Percentiles rank a stretch among this genome's conserved stretches.
These are phyloP conservation scores for Biscutella auriculata DNA, from an alignment of 441 rosid species.

Conservation along the genomic window DNA sequence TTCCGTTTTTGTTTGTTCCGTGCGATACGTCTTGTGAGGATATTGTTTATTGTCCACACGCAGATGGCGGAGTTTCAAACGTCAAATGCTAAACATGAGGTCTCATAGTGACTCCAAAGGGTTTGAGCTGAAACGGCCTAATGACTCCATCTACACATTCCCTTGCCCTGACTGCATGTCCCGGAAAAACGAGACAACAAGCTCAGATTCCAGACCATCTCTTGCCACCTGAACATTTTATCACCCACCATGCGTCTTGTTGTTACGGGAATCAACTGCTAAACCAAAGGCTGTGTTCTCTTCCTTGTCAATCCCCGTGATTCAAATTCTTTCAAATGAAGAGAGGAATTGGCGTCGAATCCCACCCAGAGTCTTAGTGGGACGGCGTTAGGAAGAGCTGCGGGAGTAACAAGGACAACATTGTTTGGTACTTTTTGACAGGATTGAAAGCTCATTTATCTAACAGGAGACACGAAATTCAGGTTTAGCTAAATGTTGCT, in stretches of 20 bases:
- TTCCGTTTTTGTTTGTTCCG: too few relatives aligned
- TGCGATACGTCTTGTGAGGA: too few relatives aligned
- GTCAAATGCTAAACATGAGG: conserved; percentile 84
- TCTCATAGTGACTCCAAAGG: conserved; percentile 93
- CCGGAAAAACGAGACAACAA: conserved; percentile 47
- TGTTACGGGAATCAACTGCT: too few relatives aligned
- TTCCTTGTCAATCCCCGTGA: conserved; percentile 23
- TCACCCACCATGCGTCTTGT: too few relatives aligned
- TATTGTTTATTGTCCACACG: too few relatives aligned
- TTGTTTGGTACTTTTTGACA: conserved; percentile 24
- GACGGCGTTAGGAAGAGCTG: conserved; percentile 27
- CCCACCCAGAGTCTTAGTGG: conserved; percentile 17
- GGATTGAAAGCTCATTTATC: conserved; percentile 21
- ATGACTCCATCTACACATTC: conserved; percentile 73
- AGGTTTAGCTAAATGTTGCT: conserved; percentile 9
- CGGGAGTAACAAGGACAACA: conserved; percentile 15
- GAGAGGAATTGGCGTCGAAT: conserved; percentile 27
- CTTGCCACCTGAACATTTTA: conserved; percentile 35
- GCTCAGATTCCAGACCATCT: conserved; percentile 42
- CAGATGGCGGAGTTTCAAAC: conserved; percentile 94
- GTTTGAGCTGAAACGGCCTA: conserved; percentile 80
- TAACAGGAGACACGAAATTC: conserved; percentile 7
- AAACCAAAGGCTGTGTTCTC: conserved; percentile 15
- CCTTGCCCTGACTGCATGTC: conserved; percentile 99
- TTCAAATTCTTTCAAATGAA: conserved; percentile 56